Evolutionary conservation across 805 yeast genomes (phyloP).

Genomic region (Sporopachydermia quercuum): DNA sequence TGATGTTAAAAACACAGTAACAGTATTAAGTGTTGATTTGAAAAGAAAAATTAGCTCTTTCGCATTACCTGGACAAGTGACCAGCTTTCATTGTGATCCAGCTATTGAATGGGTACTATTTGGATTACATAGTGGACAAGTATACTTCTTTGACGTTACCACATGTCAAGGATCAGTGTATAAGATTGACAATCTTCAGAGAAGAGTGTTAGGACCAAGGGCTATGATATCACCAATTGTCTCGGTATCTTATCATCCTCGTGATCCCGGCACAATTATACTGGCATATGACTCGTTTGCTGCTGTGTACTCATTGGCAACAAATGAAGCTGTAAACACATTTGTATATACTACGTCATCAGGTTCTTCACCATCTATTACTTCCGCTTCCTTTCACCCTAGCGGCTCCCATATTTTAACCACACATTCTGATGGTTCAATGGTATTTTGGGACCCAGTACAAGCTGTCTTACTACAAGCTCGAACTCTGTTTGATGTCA

Average conservation of each 20-base stretch:
- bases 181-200: conserved; percentile 59
- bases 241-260: conserved; percentile 67
- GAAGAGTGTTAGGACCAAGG: conserved; percentile 25
- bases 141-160: conserved; percentile 69
- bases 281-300: conserved; percentile 61
- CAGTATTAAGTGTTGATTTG: conserved; percentile 55
- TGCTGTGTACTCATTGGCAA: conserved; percentile 50
- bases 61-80: conserved; percentile 49
- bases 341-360: conserved; percentile 50
- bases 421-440: conserved; percentile 64
- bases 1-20: conserved; percentile 43
- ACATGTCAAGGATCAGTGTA: conserved; percentile 52
- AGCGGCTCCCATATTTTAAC: conserved; percentile 78
- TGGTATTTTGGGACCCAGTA: conserved; percentile 87
- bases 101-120: conserved; percentile 74
- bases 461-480: conserved; percentile 65
- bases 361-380: conserved; percentile 31
- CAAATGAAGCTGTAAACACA: conserved; percentile 37
- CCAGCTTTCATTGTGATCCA: conserved; percentile 68
- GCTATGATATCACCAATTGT: conserved; percentile 50
- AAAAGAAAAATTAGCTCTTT: conserved; percentile 45
- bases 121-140: conserved; percentile 66
- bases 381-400: conserved; percentile 73
- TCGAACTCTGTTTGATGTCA: conserved; percentile 30
- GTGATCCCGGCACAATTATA: conserved; percentile 70